Base-by-base conservation (phyloP, 305 asterid genomes). In the Fraxinus ornus region DNA sequence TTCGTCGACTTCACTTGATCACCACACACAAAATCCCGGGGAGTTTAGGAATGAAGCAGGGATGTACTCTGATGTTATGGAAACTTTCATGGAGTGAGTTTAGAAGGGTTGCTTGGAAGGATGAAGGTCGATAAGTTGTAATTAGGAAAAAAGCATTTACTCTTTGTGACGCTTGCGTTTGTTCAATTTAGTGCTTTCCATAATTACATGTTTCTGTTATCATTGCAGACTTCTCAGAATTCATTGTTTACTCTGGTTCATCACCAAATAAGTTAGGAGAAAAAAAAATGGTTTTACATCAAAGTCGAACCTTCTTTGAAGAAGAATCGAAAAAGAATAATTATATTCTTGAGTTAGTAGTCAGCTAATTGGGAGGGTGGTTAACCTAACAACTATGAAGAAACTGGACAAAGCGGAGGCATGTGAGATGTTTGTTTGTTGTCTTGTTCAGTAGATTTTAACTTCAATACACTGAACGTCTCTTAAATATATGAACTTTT, bases 21-120 rank as follows among this genome's bases (percentile, higher is more conserved):
- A 89, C 49, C 93, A 87, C 19, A 84, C 85, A 0, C 93, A 89
- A 78, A 91, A 90, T 78, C 92, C 88, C 0, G 94, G 91, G 55
- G 98, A 93, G 81, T 92, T 91, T 81, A 82, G 97, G 87, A 89
- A 89, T 71, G 97, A 92, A 81, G 87, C 86, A 0, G 96, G 91
- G 84, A 91, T 93, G 97, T 94, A 92, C 82, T 80, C 90, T 6
- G 99, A 94, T 87, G 95, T 88, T 57, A 92, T 94, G 99, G 99
- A 93, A 78, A 91, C 93, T 83, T 92, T 91, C 89, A 78, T 88
- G 90, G 91, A 87, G 28, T 89, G 83, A 82, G 88, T 86, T 85
- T 86, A 88, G 86, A 62, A 81, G 87, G 86, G 74, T 75, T 86
- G 62, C 82, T 83, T 12, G 60, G 64, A 49, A 57, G 78, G 82